Base-by-base conservation (phyloP, 2,329 filamentous ascomycete species). In the Aspergillus jensenii region DNA sequence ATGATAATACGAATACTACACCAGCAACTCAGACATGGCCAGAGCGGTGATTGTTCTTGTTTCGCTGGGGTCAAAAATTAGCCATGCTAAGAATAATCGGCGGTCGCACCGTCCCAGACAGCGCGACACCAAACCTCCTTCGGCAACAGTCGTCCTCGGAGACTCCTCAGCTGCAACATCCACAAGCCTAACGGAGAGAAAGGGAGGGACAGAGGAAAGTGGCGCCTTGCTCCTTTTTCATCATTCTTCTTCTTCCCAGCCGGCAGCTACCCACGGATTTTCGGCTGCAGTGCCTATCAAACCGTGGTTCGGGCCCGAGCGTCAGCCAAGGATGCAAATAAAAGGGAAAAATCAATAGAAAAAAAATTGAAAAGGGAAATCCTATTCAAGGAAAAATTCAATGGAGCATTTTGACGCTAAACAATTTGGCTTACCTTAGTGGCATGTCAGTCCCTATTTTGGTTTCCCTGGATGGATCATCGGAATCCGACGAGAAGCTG, bases 391-490 rank as follows among this genome's bases (percentile, higher is more conserved):
- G 39, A 40, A 48, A 25, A 52, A 56, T 19, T 41, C 50, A 52
- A 44, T 31, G 25, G 21, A n/a, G 40, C 41, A 21, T 52, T 31
- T 31, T 52, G 40, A 43, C 59, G 59, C 60, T 63, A 63, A 61
- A 57, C 46, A 39, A 58, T 60, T 64, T 63, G 62, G 60, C 63
- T 61, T 60, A 55, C 59, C 58, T 59, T 63, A 65, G 63, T 57
- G 60, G 53, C 63, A 64, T 64, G 63, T 63, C 63, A 60, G 58
- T 58, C 58, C 61, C 62, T 59, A 59, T 52, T 59, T 61, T 46
- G 50, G 51, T 44, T 59, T 48, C 46, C 54, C 55, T 59, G 43
- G 49, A 49, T 49, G 55, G 47, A 40, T 40, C 35, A 48, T 52
- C 21, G 49, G 40, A 44, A 44, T 47, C 48, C 27, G 47, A 57